Evolutionary conservation across 2,329 filamentous ascomycete genomes (phyloP), one percentile per base, ranked within the genome.

Genomic region (Xylaria sp.): DNA sequence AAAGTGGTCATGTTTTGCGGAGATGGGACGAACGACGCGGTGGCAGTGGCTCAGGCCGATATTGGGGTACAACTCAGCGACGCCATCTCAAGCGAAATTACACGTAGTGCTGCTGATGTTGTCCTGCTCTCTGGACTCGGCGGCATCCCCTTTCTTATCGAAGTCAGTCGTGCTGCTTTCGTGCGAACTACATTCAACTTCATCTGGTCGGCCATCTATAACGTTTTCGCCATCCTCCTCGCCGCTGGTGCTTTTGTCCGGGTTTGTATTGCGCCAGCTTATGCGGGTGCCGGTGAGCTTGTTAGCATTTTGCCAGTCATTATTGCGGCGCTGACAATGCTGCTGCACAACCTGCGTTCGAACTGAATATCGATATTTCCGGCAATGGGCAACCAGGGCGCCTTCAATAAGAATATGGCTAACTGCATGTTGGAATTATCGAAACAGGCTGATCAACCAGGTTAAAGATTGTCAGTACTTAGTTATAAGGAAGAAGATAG

Each of bases 11-110:
- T 94, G 6, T 94, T 95, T 78, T 86, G 88, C 60, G 92, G 92
- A 41, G 92, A 95, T 73, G 93, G 93, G 1, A 94, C 91, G 15
- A 95, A 95, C 77, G 92, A 95, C 75, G 91, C 92, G 0, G 84
- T 88, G 2, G 92, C 92, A 0, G 84, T 95, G 2, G 89, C 91
- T 0, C 87, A 90, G 76, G 91, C 93, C 1, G 87, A 86, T 6
- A 86, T 95, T 34, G 93, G 93, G 34, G 83, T 94, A 0, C 90
- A 93, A 72, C 87, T 95, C 77, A 87, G 86, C 67, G 61, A 63
- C 44, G 56, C 51, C 44, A 78, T 80, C 52, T 84, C 84, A 4
- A 88, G 85, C 1, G 91, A 94, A 66, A 84, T 94, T 1, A 90
- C 92, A 0, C 83, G 87, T 63, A 85, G 83, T 1, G 90, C 91